Evolutionary conservation across 176 grass and related monocot genomes (phyloP), one percentile per base, ranked within the genome.

Genomic region (Oryza coarctata): DNA sequence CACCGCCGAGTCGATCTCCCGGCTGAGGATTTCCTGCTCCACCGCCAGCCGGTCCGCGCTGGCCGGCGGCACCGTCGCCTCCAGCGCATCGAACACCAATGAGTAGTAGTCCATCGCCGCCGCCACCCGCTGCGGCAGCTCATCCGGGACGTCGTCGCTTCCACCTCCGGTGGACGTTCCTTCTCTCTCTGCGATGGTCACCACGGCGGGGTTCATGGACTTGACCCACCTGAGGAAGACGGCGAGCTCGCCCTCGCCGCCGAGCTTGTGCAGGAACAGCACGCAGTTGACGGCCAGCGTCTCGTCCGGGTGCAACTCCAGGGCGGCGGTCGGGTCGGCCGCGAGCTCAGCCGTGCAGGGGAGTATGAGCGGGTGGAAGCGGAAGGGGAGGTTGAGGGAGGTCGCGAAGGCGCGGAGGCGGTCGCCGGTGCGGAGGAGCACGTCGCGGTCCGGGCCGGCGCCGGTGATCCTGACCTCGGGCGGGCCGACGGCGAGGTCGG

Each of bases 381-480:
- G 87, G 84, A 98, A 95, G 13, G 78, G 82, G 43, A 98, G 90
- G 76, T 87, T 81, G 43, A 98, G 67, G 57, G 95, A 93, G 77
- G 40, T 22, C 2, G 95, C 90, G 81, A 98, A 98, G 67, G 95
- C 78, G 80, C 88, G 92, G n/a, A 98, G 93, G 5, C 92, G 88
- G 65, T 93, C 76, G 9, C 89, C 95, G 31, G 95, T 98, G 77
- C 92, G 92, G 70, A 57, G 77, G 72, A 98, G 95, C 41, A 87
- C 90, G 55, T 88, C 86, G 76, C 62, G 68, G 89, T 95, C 86
- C 30, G 80, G 62, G 0, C 95, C 95, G 6, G 90, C 80, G 20
- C 95, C 95, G 36, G 95, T 98, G 90, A 98, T 85, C 62, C 95
- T 85, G 44, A 98, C 86, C 67, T 94, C 89, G 2, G 87, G 89